Conservation (phyloP, 345 rosid species). For the Aquilaria yunnanensis region DNA sequence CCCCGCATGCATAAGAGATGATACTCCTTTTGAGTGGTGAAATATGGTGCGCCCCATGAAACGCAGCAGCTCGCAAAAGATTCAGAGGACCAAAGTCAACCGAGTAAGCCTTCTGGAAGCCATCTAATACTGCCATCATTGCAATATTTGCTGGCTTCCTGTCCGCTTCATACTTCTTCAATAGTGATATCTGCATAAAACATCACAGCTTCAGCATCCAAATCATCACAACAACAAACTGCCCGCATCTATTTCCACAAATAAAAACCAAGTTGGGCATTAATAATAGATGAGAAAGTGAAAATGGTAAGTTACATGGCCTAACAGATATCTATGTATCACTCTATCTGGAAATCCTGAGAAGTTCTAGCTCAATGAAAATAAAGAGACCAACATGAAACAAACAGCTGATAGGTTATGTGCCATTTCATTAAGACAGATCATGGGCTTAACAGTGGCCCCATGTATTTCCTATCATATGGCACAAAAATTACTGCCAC, state of each 20-base stretch:
- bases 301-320: too few relatives aligned
- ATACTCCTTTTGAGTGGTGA: slow-evolving; percentile 76
- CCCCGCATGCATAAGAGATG: slow-evolving; percentile 83
- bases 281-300: too few relatives aligned
- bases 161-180: slow-evolving; percentile 71
- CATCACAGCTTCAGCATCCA: neutral
- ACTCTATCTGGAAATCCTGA: too few relatives aligned
- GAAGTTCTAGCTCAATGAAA: neutral
- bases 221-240: neutral
- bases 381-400: neutral
- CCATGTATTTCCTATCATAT: too few relatives aligned
- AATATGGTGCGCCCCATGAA: slow-evolving; percentile 70
- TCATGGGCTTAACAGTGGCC: too few relatives aligned
- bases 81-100: slow-evolving; percentile 84
- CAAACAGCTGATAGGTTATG: too few relatives aligned
- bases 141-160: slow-evolving; percentile 70
- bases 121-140: slow-evolving; percentile 91
- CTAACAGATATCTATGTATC: too few relatives aligned
- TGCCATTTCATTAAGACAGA: too few relatives aligned
- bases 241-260: neutral
- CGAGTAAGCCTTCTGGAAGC: slow-evolving; percentile 79
- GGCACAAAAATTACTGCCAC: too few relatives aligned
- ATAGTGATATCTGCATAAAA: slow-evolving; percentile 38
- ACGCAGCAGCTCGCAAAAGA: slow-evolving; percentile 71
- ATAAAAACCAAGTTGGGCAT: too few relatives aligned